Conservation (phyloP, 345 rosid species). For the Salix koriyanagi region DNA sequence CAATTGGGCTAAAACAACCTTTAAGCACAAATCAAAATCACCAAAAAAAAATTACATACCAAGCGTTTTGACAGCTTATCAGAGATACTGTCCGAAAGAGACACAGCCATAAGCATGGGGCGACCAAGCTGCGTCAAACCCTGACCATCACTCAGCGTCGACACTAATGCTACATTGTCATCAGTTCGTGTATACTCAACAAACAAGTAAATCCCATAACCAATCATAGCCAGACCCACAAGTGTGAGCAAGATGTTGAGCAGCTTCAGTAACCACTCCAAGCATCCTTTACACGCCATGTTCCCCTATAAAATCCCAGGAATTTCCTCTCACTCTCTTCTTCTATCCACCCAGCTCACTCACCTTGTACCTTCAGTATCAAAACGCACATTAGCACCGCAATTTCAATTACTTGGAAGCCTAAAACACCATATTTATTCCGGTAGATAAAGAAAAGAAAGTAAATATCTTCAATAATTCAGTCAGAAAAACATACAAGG, state of each 20-base stretch:
- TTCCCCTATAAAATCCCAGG: neutral
- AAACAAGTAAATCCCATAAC: constrained; percentile 92
- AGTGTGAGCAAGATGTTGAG: constrained; percentile 72
- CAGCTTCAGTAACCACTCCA: constrained; percentile 76
- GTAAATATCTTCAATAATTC: too few relatives aligned
- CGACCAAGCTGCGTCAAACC: constrained; percentile 56
- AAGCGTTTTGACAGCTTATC: constrained; percentile 73
- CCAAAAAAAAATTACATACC: constrained; percentile 42
- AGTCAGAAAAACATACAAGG: too few relatives aligned
- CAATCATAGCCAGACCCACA: constrained; percentile 81
- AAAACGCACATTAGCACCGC: constrained; percentile 11
- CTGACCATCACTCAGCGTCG: constrained; percentile 27
- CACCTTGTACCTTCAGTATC: constrained; percentile 19
- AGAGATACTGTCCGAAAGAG: constrained; percentile 46
- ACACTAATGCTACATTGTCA: constrained; percentile 18
- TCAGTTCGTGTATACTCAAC: constrained; percentile 56
- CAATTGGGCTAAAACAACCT: neutral
- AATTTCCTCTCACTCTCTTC: constrained; percentile 6
- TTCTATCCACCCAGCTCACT: constrained; percentile 31
- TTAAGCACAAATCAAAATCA: neutral
- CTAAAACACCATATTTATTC: neutral
- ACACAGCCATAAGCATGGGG: constrained; percentile 71
- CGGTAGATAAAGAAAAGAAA: neutral
- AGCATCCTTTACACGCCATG: constrained; percentile 85
- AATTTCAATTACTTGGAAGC: neutral